These are phyloP conservation scores for Orychophragmus violaceus DNA, from an alignment of 345 rosid species.

Conservation along the genomic window DNA sequence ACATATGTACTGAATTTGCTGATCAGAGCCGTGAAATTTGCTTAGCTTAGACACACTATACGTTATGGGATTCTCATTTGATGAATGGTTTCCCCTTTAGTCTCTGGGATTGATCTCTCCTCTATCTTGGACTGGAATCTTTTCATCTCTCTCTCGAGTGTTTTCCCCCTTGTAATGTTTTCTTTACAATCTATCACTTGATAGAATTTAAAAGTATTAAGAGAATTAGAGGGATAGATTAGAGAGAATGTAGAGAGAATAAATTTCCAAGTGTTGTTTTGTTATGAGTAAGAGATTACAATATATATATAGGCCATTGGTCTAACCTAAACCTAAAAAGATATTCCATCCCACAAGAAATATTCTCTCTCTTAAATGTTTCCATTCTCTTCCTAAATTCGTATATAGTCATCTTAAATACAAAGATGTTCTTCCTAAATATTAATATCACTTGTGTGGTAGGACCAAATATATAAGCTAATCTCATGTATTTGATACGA, in stretches of 20 bases:
- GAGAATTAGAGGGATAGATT: too few species aligned
- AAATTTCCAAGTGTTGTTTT: too few species aligned
- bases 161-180: background rate
- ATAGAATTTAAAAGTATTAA: too few species aligned
- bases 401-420: background rate
- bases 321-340: too few species aligned
- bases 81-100: background rate
- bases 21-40: background rate
- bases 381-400: too few species aligned
- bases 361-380: constrained; percentile 33
- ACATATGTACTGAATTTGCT: constrained; percentile 82
- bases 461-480: background rate
- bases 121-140: background rate
- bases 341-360: too few species aligned
- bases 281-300: too few species aligned
- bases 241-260: too few species aligned
- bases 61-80: background rate
- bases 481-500: background rate
- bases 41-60: background rate
- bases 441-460: background rate
- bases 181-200: constrained; percentile 31
- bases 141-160: too few species aligned
- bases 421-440: too few species aligned
- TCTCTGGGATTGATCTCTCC: background rate
- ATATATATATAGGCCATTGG: too few species aligned